Conservation (phyloP, 257 asterid species). For the Vinca minor region DNA sequence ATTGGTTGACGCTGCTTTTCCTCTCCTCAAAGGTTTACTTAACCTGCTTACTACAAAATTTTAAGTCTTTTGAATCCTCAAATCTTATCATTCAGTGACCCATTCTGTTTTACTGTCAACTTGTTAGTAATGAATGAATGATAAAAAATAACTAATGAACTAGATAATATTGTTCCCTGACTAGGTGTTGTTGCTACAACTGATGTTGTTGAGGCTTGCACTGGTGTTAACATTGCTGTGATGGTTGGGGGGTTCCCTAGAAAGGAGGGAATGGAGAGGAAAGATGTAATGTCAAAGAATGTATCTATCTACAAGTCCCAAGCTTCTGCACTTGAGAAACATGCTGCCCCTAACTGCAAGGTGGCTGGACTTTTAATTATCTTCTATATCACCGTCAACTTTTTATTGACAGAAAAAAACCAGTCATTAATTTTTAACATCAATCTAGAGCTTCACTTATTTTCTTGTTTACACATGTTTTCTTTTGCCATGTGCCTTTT, state of each 20-base stretch:
- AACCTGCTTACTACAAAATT: neutral
- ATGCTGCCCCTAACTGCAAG: conserved; percentile 94
- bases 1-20: conserved; percentile 14
- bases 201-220: conserved; percentile 77
- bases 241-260: conserved; percentile 99
- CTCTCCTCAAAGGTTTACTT: conserved; percentile 15
- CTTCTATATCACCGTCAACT: neutral
- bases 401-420: no score
- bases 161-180: neutral
- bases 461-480: neutral
- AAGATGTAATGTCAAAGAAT: conserved; percentile 93
- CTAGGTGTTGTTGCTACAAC: conserved; percentile 94
- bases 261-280: conserved; percentile 97
- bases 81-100: neutral
- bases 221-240: conserved; percentile 75
- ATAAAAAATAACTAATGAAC: neutral
- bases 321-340: conserved; percentile 86
- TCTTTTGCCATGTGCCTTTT: neutral
- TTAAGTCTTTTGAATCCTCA: neutral
- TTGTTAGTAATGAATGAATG: neutral
- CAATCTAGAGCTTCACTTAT: no score
- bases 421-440: no score
- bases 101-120: neutral
- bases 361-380: conserved; percentile 22
- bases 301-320: conserved; percentile 92